A percentile compares a stretch with the other conserved stretches of the same genome.
Evolutionary conservation across 495 filamentous ascomycete genomes (phyloP).

Genomic region (Aspergillus panamensis): DNA sequence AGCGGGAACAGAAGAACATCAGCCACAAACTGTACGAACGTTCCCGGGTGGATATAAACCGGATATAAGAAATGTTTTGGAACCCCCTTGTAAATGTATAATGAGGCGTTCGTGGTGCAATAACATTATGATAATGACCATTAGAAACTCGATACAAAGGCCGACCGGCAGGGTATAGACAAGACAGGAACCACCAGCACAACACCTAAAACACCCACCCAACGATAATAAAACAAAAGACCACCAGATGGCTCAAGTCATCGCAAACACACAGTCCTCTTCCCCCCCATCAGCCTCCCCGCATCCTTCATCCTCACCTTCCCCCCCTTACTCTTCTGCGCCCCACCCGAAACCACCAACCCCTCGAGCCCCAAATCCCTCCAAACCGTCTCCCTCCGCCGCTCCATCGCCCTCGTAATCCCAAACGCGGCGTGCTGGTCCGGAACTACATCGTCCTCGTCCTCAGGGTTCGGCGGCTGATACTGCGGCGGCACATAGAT

Average conservation of each 20-base stretch:
- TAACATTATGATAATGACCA: constrained; percentile 18
- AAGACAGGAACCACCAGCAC: not conserved
- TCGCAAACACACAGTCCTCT: constrained; percentile 41
- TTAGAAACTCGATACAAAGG: not conserved
- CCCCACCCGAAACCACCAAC: constrained; percentile 51
- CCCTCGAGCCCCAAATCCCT: constrained; percentile 77
- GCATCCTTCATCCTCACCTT: constrained; percentile 18
- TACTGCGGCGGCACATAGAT: constrained; percentile 87
- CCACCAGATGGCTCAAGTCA: constrained; percentile 15
- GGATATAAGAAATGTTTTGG: constrained; percentile 50
- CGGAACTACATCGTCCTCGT: constrained; percentile 96
- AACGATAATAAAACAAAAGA: constrained; percentile 3
- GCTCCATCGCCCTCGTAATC: constrained; percentile 74
- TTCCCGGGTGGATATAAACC: constrained; percentile 77
- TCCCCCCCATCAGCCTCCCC: constrained; percentile 18
- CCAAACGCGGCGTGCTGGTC: constrained; percentile 98
- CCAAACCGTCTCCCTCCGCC: constrained; percentile 69
- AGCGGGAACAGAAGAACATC: constrained; percentile 55
- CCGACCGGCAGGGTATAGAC: not conserved
- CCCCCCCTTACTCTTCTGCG: constrained; percentile 23
- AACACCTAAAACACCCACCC: not conserved
- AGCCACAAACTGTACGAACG: constrained; percentile 75
- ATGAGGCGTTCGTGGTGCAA: constrained; percentile 14
- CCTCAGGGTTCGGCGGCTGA: constrained; percentile 92
- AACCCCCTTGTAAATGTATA: constrained; percentile 18